phyloP scores from a whole-genome alignment of 2,329 filamentous ascomycete genomes.

The Rasamsonia emersonii region DNA sequence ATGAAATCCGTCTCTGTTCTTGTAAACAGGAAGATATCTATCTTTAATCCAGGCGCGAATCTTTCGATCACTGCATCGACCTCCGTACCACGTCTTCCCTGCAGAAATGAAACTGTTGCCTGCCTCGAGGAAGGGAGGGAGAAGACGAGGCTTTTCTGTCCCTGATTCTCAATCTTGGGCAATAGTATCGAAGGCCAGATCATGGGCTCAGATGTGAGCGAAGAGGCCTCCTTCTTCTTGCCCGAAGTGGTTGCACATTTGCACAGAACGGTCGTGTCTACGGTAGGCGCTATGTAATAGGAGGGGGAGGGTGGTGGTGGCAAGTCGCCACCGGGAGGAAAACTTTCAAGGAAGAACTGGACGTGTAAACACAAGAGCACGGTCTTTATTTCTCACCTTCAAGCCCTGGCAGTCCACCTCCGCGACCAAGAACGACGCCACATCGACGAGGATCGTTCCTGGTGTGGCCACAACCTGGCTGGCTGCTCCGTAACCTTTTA shows the following conservation, averaged over 20 bases:
- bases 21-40: no score
- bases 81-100: constrained; percentile 8
- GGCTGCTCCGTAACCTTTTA: constrained; percentile 76
- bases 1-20: no score
- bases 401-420: constrained; percentile 54
- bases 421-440: constrained; percentile 65
- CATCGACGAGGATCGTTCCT: constrained; percentile 69
- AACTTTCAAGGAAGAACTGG: constrained; percentile 3
- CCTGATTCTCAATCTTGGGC: constrained; percentile 40
- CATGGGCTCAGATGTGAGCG: constrained; percentile 32
- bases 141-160: constrained; percentile 2
- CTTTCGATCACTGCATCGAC: no score
- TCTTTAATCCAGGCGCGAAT: no score
- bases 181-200: constrained; percentile 51
- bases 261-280: not conserved
- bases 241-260: constrained; percentile 22
- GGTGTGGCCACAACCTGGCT: constrained; percentile 59
- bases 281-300: constrained; percentile 1
- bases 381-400: constrained; percentile 28
- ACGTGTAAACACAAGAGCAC: constrained; percentile 1
- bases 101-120: not conserved
- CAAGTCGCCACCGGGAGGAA: no score
- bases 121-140: constrained; percentile 3
- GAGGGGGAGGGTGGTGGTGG: no score
- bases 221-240: constrained; percentile 49